These are phyloP conservation scores for Aureobasidium sp. DNA, from an alignment of 2,329 filamentous ascomycete genomes.

Conservation along the genomic window DNA sequence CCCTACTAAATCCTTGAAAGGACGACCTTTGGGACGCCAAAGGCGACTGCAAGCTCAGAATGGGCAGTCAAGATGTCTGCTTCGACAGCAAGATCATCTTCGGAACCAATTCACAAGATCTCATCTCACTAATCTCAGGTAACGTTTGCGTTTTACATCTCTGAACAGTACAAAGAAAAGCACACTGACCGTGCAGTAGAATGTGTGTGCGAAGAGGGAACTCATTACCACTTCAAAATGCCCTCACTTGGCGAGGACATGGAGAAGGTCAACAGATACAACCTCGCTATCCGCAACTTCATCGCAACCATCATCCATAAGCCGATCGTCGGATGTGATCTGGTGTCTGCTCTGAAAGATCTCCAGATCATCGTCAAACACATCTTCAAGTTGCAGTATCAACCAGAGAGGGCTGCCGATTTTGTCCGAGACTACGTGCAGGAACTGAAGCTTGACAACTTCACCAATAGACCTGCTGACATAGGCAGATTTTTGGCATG, in stretches of 20 bases:
- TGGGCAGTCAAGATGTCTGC: neutral
- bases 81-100: slow-evolving; percentile 7
- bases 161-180: neutral
- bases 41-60: slow-evolving; percentile 3
- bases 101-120: neutral
- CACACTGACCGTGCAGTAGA: neutral
- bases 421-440: slow-evolving; percentile 11
- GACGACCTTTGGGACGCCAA: neutral
- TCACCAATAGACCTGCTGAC: slow-evolving; percentile 52
- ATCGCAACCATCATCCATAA: slow-evolving; percentile 59
- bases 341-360: slow-evolving; percentile 58
- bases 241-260: neutral
- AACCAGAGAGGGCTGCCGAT: slow-evolving; percentile 32
- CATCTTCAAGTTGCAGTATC: slow-evolving; percentile 37
- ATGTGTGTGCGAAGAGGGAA: slow-evolving; percentile 1
- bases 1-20: neutral
- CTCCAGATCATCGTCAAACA: slow-evolving; percentile 54
- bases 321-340: slow-evolving; percentile 57
- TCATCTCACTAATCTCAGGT: neutral
- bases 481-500: slow-evolving; percentile 59
- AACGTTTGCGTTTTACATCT: neutral
- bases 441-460: slow-evolving; percentile 51
- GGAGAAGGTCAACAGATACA: neutral
- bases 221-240: neutral
- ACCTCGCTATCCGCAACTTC: slow-evolving; percentile 62